Evolutionary conservation across 1,139 yeast genomes (phyloP).

Genomic region (Taiozyma sp.): DNA sequence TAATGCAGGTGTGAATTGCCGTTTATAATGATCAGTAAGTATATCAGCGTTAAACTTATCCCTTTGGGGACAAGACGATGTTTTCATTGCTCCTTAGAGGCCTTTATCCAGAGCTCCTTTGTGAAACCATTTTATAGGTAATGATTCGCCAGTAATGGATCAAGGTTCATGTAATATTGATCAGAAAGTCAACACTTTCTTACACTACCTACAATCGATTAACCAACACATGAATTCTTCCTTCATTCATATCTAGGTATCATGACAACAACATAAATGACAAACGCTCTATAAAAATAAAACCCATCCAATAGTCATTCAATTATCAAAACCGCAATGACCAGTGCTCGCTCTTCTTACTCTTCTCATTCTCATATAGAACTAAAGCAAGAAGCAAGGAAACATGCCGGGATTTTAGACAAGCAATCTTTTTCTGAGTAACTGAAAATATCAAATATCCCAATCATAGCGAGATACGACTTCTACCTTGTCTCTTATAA

Average conservation of each 20-base stretch:
- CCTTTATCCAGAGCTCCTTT: too few species aligned
- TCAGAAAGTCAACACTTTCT: too few species aligned
- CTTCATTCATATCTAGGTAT: background rate
- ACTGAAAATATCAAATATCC: background rate
- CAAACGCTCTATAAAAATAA: background rate
- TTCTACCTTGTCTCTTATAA: constrained; percentile 38
- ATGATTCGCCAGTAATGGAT: too few species aligned
- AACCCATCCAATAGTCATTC: background rate
- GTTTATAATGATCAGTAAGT: too few species aligned
- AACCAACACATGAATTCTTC: too few species aligned
- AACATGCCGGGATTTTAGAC: background rate
- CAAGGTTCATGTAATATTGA: too few species aligned
- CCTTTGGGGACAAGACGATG: background rate
- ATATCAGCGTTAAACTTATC: background rate
- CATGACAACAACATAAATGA: background rate
- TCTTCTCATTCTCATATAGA: background rate
- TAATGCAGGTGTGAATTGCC: background rate
- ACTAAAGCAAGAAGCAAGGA: too few species aligned
- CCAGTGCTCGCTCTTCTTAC: background rate
- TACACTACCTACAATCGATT: too few species aligned
- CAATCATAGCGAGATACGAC: constrained; percentile 8
- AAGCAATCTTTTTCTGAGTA: too few species aligned
- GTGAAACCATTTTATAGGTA: too few species aligned
- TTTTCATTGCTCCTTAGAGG: too few species aligned
- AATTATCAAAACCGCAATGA: background rate